Percentiles rank a stretch among this genome's conserved stretches.
These are phyloP conservation scores for Betula pendula DNA, from an alignment of 306 rosid genomes.

Conservation along the genomic window DNA sequence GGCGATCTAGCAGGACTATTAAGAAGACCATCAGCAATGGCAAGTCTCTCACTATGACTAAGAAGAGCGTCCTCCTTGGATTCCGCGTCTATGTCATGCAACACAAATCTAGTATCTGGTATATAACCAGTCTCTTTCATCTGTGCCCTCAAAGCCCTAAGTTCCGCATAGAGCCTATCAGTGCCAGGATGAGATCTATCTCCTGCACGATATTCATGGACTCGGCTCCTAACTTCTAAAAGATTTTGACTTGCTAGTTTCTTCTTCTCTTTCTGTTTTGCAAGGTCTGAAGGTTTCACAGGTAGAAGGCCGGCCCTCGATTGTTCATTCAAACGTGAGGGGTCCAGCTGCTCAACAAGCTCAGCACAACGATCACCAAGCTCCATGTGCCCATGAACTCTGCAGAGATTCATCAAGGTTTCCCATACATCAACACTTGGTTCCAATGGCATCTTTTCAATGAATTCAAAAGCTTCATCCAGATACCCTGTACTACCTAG, in stretches of 20 bases:
- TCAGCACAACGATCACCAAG: constrained; percentile 77
- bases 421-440: constrained; percentile 66
- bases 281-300: constrained; percentile 50
- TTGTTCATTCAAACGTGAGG: constrained; percentile 57
- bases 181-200: constrained; percentile 77
- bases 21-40: constrained; percentile 71
- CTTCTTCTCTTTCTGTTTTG: constrained; percentile 60
- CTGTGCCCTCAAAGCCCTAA: constrained; percentile 66
- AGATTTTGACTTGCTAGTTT: constrained; percentile 53
- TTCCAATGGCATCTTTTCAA: constrained; percentile 67
- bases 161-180: constrained; percentile 59
- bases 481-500: constrained; percentile 68
- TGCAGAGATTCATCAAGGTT: constrained; percentile 73
- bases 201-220: constrained; percentile 87
- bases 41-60: constrained; percentile 85
- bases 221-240: constrained; percentile 68
- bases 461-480: constrained; percentile 77
- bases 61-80: constrained; percentile 82
- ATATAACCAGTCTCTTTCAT: constrained; percentile 88
- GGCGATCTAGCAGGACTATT: constrained; percentile 62
- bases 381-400: constrained; percentile 70
- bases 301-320: constrained; percentile 75
- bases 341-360: constrained; percentile 62
- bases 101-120: constrained; percentile 75
- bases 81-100: constrained; percentile 87